These are phyloP conservation scores for Aspergillus tamarii DNA, from an alignment of 2,329 filamentous ascomycete species.

Conservation along the genomic window DNA sequence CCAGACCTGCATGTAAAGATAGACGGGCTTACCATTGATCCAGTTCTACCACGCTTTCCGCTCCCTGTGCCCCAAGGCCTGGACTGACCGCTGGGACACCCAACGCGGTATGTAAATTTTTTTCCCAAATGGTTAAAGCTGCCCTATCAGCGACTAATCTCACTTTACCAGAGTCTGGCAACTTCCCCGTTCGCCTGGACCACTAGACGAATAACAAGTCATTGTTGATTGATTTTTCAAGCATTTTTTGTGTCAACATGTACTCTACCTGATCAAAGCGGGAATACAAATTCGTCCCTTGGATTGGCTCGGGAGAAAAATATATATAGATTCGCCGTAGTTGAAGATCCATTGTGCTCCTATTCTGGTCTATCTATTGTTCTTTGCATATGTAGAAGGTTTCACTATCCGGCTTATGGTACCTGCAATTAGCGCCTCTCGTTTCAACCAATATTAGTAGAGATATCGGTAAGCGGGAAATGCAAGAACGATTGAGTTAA, in stretches of 20 bases:
- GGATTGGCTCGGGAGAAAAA: constrained; percentile 27
- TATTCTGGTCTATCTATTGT: background rate
- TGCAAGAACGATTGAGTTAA: background rate
- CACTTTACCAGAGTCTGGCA: constrained; percentile 54
- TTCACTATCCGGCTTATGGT: background rate
- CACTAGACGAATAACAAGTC: constrained; percentile 38
- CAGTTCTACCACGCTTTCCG: constrained; percentile 97
- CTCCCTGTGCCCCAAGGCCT: constrained; percentile 94
- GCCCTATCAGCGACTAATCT: constrained; percentile 15
- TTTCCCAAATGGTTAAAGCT: background rate
- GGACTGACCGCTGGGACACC: constrained; percentile 94
- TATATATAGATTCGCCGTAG: constrained; percentile 38
- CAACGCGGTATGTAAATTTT: constrained; percentile 76
- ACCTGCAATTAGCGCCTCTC: background rate
- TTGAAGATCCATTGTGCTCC: constrained; percentile 23
- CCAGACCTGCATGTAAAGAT: no score
- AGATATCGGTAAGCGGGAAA: background rate
- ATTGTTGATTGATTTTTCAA: constrained; percentile 33
- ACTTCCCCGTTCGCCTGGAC: constrained; percentile 57
- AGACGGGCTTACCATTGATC: background rate
- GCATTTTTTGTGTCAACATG: constrained; percentile 41
- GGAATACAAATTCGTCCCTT: constrained; percentile 32
- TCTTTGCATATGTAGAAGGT: background rate
- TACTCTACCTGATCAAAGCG: constrained; percentile 42
- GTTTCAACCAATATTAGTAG: background rate